These are phyloP conservation scores for Paraphaeosphaeria sporulosa DNA, from an alignment of 2,329 filamentous ascomycete genomes.

Conservation along the genomic window DNA sequence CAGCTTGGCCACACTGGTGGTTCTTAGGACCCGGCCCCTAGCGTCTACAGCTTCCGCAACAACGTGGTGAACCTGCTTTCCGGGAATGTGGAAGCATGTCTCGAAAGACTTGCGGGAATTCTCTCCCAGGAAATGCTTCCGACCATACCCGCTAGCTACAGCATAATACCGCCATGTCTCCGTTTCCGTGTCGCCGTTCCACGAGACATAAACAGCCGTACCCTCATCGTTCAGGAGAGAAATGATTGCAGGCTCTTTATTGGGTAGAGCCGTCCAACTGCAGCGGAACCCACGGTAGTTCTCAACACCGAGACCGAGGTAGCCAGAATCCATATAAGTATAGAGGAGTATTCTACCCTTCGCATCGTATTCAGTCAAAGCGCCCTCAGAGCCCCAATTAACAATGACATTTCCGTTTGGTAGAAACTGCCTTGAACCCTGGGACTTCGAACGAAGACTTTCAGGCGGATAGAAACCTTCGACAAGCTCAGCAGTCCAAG, in stretches of 20 bases:
- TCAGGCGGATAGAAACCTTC: constrained; percentile 29
- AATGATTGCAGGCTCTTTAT: constrained; percentile 30
- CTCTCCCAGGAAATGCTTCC: constrained; percentile 22
- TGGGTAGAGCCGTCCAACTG: constrained; percentile 34
- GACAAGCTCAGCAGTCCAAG: constrained; percentile 27
- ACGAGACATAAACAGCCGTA: constrained; percentile 31
- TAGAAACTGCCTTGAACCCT: constrained; percentile 54
- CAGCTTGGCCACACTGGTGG: constrained; percentile 18
- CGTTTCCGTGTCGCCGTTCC: constrained; percentile 42
- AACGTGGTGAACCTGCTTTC: constrained; percentile 17
- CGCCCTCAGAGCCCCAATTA: constrained; percentile 59
- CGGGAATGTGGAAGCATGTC: constrained; percentile 20
- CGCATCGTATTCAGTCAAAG: constrained; percentile 56
- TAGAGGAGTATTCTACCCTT: constrained; percentile 53
- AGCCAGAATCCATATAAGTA: constrained; percentile 38
- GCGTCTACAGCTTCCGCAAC: constrained; percentile 25
- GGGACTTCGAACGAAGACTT: constrained; percentile 49
- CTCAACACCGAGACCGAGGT: constrained; percentile 42
- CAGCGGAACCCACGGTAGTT: constrained; percentile 51
- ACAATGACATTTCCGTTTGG: constrained; percentile 56
- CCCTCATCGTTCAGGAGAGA: constrained; percentile 29
- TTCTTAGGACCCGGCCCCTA: constrained; percentile 19
- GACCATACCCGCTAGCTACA: constrained; percentile 14
- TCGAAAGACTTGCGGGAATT: constrained; percentile 23
- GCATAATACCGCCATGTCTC: constrained; percentile 46